Conservation (phyloP, 805 yeast species). For the Candida suzukii region DNA sequence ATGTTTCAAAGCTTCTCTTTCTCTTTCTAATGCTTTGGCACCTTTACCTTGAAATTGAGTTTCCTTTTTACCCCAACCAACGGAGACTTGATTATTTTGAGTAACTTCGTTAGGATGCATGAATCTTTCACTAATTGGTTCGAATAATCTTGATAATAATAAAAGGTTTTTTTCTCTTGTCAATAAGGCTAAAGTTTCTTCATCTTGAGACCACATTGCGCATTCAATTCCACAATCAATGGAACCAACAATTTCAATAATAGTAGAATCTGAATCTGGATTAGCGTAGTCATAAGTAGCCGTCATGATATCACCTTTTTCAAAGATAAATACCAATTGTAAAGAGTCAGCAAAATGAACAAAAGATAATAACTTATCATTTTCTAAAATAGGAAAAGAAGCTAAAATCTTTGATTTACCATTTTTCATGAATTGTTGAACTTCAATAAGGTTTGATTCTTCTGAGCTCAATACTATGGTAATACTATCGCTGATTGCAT, state of each 20-base stretch:
- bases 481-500: constrained; percentile 65
- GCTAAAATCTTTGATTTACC: constrained; percentile 57
- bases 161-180: constrained; percentile 57
- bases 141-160: constrained; percentile 68
- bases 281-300: constrained; percentile 49
- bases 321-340: constrained; percentile 59
- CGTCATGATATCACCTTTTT: constrained; percentile 68
- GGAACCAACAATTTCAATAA: constrained; percentile 74
- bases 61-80: constrained; percentile 98
- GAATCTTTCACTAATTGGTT: constrained; percentile 63
- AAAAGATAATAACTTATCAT: constrained; percentile 44
- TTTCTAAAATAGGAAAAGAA: constrained; percentile 43
- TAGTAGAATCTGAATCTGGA: constrained; percentile 45
- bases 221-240: constrained; percentile 69
- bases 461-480: constrained; percentile 53
- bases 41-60: constrained; percentile 97
- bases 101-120: constrained; percentile 56
- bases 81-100: constrained; percentile 78
- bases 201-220: constrained; percentile 88
- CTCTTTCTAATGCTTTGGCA: constrained; percentile 71
- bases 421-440: constrained; percentile 65
- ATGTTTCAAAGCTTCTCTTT: constrained; percentile 43
- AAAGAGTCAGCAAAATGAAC: constrained; percentile 64
- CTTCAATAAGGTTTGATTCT: constrained; percentile 55
- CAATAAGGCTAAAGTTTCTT: constrained; percentile 69